Conservation (phyloP, 257 asterid species). For the Cynanchum wilfordii region DNA sequence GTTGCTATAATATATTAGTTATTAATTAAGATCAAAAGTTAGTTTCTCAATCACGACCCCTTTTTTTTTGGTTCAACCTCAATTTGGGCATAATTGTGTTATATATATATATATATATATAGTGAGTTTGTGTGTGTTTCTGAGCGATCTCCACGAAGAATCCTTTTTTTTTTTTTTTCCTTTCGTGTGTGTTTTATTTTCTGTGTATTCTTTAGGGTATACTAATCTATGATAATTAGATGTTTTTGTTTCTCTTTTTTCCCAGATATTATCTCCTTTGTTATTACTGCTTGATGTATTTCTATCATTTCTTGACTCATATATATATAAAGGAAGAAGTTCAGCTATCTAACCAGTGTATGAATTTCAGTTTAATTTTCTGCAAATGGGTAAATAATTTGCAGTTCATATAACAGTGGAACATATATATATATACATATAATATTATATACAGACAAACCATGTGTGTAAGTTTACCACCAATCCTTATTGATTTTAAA, state of each 20-base stretch:
- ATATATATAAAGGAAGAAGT: background rate
- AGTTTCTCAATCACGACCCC: background rate
- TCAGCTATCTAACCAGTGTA: no score
- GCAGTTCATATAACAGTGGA: no score
- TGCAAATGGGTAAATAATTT: no score
- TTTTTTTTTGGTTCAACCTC: background rate
- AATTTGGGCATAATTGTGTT: background rate
- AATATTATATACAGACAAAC: no score
- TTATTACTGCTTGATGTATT: conserved; percentile 2
- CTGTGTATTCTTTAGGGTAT: conserved; percentile 16
- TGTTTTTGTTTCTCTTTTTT: background rate
- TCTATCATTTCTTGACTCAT: conserved; percentile 1
- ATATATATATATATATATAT: background rate
- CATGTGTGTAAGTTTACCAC: no score
- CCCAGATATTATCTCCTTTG: background rate
- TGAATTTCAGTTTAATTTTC: no score
- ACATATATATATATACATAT: no score
- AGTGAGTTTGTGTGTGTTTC: conserved; percentile 12
- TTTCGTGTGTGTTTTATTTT: background rate
- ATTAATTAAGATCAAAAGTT: background rate
- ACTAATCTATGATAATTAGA: conserved; percentile 6
- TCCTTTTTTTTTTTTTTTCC: no score
- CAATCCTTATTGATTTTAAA: no score
- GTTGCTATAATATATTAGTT: no score
- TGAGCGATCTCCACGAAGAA: conserved; percentile 11